A percentile compares a stretch with the other conserved stretches of the same genome.
Conservation (phyloP, 441 rosid genomes). For the Pelargonium cotyledonis region DNA sequence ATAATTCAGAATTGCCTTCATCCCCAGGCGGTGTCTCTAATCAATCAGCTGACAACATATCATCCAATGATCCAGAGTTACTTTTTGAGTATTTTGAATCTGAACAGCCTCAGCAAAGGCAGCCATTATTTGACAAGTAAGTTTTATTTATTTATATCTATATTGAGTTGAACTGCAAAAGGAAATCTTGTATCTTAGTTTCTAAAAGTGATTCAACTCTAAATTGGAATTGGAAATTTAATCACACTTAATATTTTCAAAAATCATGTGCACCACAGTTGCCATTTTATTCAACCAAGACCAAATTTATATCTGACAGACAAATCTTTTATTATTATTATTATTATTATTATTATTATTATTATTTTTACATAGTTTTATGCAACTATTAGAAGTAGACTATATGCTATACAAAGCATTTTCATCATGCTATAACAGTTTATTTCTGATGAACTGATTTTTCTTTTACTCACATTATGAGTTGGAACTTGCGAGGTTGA, state of each 20-base stretch:
- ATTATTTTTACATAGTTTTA: no score
- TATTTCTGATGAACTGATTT: background rate
- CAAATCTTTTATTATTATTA: no score
- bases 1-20: constrained; percentile 18
- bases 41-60: constrained; percentile 19
- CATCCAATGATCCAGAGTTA: constrained; percentile 30
- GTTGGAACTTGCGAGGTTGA: background rate
- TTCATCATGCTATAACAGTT: background rate
- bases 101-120: constrained; percentile 49
- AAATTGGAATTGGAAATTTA: background rate
- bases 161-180: background rate
- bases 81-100: constrained; percentile 52
- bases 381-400: background rate
- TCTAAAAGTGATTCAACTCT: background rate
- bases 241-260: background rate
- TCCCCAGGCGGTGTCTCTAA: constrained; percentile 11
- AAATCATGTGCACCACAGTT: background rate
- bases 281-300: background rate
- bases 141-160: constrained; percentile 10
- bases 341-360: no score
- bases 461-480: background rate
- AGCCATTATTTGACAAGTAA: constrained; percentile 47
- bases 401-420: background rate
- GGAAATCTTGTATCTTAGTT: background rate
- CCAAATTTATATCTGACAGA: background rate